Conservation (phyloP, 768 basidiomycete genomes). For the Amanita inopinata region DNA sequence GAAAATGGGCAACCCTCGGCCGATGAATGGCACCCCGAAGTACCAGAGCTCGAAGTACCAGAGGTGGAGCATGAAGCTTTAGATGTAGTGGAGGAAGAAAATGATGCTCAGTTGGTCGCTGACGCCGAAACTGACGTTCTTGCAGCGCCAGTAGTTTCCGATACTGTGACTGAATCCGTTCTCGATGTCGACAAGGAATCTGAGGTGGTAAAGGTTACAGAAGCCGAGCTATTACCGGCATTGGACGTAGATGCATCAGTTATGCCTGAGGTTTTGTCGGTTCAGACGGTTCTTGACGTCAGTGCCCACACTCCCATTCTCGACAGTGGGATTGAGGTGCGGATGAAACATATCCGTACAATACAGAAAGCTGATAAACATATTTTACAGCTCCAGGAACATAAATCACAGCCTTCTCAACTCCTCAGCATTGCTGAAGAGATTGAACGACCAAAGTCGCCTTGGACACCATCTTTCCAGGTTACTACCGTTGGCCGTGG, state of each 20-base stretch:
- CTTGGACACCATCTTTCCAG: slow-evolving; percentile 45
- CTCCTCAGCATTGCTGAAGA: slow-evolving; percentile 7
- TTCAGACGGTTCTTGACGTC: slow-evolving; percentile 1
- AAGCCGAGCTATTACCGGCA: not conserved
- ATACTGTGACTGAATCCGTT: not conserved
- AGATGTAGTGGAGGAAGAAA: not conserved
- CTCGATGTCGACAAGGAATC: not conserved
- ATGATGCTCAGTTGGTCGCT: not conserved
- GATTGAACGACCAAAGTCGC: slow-evolving; percentile 38
- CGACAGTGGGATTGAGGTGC: slow-evolving; percentile 9
- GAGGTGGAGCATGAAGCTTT: not conserved
- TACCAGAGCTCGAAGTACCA: too few species aligned
- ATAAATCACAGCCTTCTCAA: not conserved
- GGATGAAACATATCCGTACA: not conserved
- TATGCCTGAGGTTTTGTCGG: not conserved
- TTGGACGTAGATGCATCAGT: not conserved
- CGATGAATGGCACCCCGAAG: slow-evolving; percentile 1
- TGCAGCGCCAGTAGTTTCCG: not conserved
- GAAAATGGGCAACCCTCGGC: not conserved
- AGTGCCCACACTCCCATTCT: slow-evolving; percentile 5
- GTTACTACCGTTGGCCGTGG: slow-evolving; percentile 32
- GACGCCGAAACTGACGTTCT: not conserved
- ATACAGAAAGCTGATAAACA: not conserved
- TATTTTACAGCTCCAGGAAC: slow-evolving; percentile 2
- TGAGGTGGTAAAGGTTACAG: not conserved